phyloP scores from a whole-genome alignment of 2,329 filamentous ascomycete genomes.

The Stromatinia cepivora region DNA sequence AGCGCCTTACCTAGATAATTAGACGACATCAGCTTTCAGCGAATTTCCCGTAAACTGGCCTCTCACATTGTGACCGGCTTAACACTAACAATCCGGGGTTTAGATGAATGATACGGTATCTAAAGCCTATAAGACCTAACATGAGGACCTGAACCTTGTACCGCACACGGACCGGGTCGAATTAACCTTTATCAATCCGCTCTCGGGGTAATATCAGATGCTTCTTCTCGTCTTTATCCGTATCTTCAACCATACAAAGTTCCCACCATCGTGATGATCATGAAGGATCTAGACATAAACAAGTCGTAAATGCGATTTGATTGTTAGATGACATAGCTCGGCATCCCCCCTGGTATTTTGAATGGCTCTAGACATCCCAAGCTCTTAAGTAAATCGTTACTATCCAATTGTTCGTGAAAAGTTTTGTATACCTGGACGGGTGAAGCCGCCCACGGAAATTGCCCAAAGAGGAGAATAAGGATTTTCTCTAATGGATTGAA shows the following conservation, averaged over 20 bases:
- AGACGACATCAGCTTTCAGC: slow-evolving; percentile 14
- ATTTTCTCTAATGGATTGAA: not conserved
- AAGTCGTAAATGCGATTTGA: not conserved
- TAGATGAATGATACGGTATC: slow-evolving; percentile 2
- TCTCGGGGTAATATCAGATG: not conserved
- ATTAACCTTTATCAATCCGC: slow-evolving; percentile 1
- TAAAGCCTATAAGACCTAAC: slow-evolving; percentile 4
- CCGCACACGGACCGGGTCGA: not conserved
- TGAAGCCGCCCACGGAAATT: slow-evolving; percentile 16
- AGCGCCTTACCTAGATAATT: slow-evolving; percentile 2
- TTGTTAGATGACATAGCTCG: slow-evolving; percentile 6
- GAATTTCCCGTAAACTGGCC: slow-evolving; percentile 16
- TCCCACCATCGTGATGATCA: not conserved
- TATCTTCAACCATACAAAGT: slow-evolving; percentile 20
- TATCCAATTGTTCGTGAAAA: slow-evolving; percentile 32
- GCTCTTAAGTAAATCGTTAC: slow-evolving; percentile 27
- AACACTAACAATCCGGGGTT: slow-evolving; percentile 13
- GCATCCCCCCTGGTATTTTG: not conserved
- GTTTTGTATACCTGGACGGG: slow-evolving; percentile 29
- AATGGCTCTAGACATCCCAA: not conserved
- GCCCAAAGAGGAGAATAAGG: not conserved
- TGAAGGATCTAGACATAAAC: slow-evolving; percentile 8
- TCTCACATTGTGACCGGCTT: not conserved
- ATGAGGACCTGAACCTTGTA: not conserved
- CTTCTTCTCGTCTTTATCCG: slow-evolving; percentile 2